Evolutionary conservation across 768 basidiomycete genomes (phyloP).

Genomic region (Candolleomyces eurysporus): DNA sequence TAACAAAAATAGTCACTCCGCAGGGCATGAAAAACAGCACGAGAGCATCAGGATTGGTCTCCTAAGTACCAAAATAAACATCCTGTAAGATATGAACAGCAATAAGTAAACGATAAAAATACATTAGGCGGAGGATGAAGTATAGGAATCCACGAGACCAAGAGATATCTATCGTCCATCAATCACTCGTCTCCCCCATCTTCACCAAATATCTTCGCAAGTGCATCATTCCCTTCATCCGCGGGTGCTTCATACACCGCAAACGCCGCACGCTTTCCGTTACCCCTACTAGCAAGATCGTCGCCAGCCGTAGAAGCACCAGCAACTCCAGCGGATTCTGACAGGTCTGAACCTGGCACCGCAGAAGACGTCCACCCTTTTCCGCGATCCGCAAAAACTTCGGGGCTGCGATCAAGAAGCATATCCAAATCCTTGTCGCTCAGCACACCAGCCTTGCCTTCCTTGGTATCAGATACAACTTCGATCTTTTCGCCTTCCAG

Average conservation of each 20-base stretch:
- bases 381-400: conserved; percentile 68
- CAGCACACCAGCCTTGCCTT: conserved; percentile 70
- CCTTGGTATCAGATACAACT: conserved; percentile 72
- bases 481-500: conserved; percentile 90
- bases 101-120: neutral
- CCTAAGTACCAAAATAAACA: neutral
- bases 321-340: neutral
- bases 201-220: conserved; percentile 68
- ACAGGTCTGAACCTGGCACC: neutral
- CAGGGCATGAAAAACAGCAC: no score
- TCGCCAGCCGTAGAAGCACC: neutral
- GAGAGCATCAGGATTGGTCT: neutral
- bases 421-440: conserved; percentile 78
- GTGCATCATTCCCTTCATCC: conserved; percentile 62
- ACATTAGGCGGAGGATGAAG: neutral
- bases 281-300: conserved; percentile 26
- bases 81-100: no score
- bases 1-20: no score
- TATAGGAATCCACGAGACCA: neutral
- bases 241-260: conserved; percentile 73
- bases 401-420: conserved; percentile 75
- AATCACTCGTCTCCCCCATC: conserved; percentile 20
- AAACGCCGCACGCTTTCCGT: conserved; percentile 48
- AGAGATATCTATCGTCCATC: neutral
- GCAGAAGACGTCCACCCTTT: conserved; percentile 67